Percentiles rank a stretch among this genome's conserved stretches.
These are phyloP conservation scores for Talaromyces wortmannii DNA, from an alignment of 495 filamentous ascomycete species.

Conservation along the genomic window DNA sequence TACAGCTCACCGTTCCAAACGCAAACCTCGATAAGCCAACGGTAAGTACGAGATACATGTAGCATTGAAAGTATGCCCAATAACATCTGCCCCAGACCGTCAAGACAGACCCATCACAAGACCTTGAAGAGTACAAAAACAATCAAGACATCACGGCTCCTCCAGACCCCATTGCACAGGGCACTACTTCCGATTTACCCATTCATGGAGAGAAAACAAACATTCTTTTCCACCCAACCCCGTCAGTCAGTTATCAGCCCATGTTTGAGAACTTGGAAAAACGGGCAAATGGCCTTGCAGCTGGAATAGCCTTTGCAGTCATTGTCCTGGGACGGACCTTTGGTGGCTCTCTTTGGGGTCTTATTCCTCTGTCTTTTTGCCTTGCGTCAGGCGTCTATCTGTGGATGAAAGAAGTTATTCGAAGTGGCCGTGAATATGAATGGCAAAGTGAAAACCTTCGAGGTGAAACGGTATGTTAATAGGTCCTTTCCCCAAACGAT, in stretches of 20 bases:
- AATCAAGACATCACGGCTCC: conserved; percentile 88
- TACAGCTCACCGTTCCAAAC: conserved; percentile 77
- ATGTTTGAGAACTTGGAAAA: conserved; percentile 75
- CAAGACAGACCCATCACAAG: conserved; percentile 54
- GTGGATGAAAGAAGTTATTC: conserved; percentile 81
- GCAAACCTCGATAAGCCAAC: conserved; percentile 75
- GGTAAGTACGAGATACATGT: conserved; percentile 22
- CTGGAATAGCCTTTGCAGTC: conserved; percentile 62
- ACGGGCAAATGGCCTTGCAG: conserved; percentile 58
- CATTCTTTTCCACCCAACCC: conserved; percentile 91
- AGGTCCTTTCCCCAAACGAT: neutral
- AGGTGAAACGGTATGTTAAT: conserved; percentile 61
- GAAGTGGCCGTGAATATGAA: conserved; percentile 74
- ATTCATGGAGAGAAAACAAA: conserved; percentile 96
- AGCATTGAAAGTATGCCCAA: neutral
- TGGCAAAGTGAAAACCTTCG: conserved; percentile 83
- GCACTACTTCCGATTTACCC: conserved; percentile 83
- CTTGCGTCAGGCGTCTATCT: conserved; percentile 71
- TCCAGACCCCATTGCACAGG: conserved; percentile 73
- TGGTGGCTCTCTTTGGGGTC: conserved; percentile 66
- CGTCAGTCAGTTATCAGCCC: conserved; percentile 75
- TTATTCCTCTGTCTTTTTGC: conserved; percentile 63
- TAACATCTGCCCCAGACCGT: conserved; percentile 37
- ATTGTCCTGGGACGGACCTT: conserved; percentile 73
- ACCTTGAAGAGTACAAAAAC: conserved; percentile 67